phyloP scores from a whole-genome alignment of 139 green algal genomes.

The Yamagishiella unicocca region DNA sequence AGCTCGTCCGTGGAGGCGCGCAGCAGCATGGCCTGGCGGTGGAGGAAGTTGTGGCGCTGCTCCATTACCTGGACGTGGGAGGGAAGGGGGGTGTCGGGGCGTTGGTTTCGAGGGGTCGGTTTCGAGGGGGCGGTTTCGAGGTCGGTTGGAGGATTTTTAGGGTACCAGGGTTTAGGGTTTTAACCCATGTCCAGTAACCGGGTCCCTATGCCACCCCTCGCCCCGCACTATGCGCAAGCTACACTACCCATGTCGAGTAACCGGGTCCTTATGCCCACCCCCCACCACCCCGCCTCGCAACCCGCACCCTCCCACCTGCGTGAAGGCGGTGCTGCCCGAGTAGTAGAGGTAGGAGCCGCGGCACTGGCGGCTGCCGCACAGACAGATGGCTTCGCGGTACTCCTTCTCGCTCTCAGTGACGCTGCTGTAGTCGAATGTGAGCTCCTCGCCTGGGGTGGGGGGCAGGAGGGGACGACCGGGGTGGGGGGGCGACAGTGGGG shows the following conservation, averaged over 20 bases:
- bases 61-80: constrained; percentile 69
- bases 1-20: constrained; percentile 61
- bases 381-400: constrained; percentile 87
- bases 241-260: too few relatives aligned
- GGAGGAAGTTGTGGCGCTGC: constrained; percentile 83
- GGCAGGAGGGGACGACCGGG: background rate
- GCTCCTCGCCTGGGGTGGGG: constrained; percentile 76
- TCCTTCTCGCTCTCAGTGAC: constrained; percentile 89
- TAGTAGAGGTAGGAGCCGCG: constrained; percentile 91
- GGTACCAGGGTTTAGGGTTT: too few relatives aligned
- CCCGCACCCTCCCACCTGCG: constrained; percentile 50
- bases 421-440: constrained; percentile 91
- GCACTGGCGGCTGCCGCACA: constrained; percentile 83
- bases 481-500: background rate
- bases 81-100: background rate
- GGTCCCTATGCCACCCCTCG: too few relatives aligned
- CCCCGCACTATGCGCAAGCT: too few relatives aligned
- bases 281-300: background rate
- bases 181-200: too few relatives aligned
- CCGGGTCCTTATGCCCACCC: too few relatives aligned
- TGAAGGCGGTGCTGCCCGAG: constrained; percentile 82
- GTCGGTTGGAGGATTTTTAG: too few relatives aligned
- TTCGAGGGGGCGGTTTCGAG: background rate
- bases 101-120: background rate
- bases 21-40: constrained; percentile 81